These are phyloP conservation scores for Primulina huaijiensis DNA, from an alignment of 257 asterid species.

Conservation along the genomic window DNA sequence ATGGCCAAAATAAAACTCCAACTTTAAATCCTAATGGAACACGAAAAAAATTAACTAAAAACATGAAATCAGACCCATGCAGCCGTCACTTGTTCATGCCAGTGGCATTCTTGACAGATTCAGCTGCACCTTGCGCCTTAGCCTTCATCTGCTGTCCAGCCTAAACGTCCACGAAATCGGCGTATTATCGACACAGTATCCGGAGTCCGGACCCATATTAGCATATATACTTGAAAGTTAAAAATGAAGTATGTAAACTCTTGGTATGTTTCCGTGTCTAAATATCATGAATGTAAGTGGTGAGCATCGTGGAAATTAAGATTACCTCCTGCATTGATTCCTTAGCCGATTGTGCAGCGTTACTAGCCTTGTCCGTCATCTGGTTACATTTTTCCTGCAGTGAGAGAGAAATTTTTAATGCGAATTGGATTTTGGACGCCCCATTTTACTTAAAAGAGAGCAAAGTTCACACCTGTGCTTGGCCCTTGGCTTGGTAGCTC, in stretches of 20 bases:
- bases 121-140: slow-evolving; percentile 46
- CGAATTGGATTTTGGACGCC: no score
- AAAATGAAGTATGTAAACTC: no score
- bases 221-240: no score
- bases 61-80: background rate
- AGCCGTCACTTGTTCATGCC: slow-evolving; percentile 41
- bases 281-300: no score
- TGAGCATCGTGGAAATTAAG: background rate
- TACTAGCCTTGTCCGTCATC: slow-evolving; percentile 50
- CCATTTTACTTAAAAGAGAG: background rate
- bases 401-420: background rate
- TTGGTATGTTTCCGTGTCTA: no score
- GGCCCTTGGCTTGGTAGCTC: slow-evolving; percentile 60
- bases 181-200: background rate
- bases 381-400: slow-evolving; percentile 55
- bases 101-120: slow-evolving; percentile 43
- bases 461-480: slow-evolving; percentile 37
- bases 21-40: no score
- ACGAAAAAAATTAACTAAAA: background rate
- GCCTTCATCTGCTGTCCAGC: slow-evolving; percentile 42
- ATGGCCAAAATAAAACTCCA: background rate
- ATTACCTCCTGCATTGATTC: slow-evolving; percentile 48
- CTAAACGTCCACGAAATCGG: slow-evolving; percentile 8
- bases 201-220: no score
- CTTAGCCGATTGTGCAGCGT: slow-evolving; percentile 54